These are phyloP conservation scores for Jatropha podagrica DNA, from an alignment of 441 rosid species.

Conservation along the genomic window DNA sequence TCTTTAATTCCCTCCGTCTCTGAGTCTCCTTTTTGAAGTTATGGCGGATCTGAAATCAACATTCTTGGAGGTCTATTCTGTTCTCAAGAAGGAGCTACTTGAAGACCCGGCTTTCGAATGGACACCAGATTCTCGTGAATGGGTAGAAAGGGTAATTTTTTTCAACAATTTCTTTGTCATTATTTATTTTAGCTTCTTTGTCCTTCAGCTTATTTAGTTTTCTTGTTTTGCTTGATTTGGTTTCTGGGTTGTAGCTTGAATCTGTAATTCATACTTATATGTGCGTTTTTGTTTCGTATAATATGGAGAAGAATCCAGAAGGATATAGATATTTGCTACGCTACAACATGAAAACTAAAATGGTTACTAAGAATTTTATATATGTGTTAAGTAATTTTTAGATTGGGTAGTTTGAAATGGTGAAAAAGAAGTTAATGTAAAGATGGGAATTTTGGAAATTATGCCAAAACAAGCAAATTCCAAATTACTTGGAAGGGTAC, in stretches of 20 bases:
- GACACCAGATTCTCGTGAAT: conserved; percentile 59
- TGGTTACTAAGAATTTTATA: neutral
- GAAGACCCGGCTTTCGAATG: conserved; percentile 72
- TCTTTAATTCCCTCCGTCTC: neutral
- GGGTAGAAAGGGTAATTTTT: conserved; percentile 61
- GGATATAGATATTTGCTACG: neutral
- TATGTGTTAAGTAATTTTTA: neutral
- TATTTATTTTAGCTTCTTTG: neutral
- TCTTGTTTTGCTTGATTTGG: neutral
- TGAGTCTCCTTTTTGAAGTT: neutral
- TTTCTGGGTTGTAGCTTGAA: neutral
- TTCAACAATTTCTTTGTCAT: neutral
- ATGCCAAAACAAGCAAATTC: neutral
- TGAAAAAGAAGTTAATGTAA: neutral
- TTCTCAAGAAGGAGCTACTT: conserved; percentile 63
- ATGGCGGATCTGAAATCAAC: conserved; percentile 76
- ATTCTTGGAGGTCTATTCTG: conserved; percentile 50
- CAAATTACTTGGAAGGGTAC: neutral
- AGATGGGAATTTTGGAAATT: neutral
- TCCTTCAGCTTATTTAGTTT: neutral
- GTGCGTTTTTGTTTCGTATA: neutral
- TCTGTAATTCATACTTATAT: neutral
- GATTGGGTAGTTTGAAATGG: neutral
- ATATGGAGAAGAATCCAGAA: neutral
- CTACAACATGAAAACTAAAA: neutral